Evolutionary conservation across 176 grass and related monocot species (phyloP).

Genomic region (Tillandsia leiboldiana): DNA sequence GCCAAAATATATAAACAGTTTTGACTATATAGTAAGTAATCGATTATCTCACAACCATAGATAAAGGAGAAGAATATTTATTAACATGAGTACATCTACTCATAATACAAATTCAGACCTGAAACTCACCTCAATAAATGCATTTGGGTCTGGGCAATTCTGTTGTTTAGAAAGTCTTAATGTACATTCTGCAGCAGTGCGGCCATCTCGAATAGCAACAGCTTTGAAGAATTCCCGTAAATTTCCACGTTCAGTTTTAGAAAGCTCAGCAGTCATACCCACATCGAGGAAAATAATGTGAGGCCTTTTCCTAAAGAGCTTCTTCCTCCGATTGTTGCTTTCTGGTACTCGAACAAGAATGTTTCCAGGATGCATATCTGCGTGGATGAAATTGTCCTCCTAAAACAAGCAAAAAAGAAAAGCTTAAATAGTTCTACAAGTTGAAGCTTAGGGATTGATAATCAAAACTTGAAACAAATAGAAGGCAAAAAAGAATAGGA

Average conservation of each 20-base stretch:
- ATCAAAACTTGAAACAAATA: too few relatives aligned
- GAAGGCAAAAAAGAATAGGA: too few relatives aligned
- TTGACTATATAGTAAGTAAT: too few relatives aligned
- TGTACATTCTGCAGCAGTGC: conserved; percentile 75
- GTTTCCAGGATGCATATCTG: conserved; percentile 96
- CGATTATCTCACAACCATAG: too few relatives aligned
- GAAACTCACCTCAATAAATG: conserved; percentile 61
- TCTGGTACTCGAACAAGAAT: conserved; percentile 78
- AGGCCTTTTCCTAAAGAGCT: conserved; percentile 65
- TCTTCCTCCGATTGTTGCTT: conserved; percentile 40
- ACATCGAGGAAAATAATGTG: conserved; percentile 93
- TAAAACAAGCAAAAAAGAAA: conserved; percentile 18
- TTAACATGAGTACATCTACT: neutral
- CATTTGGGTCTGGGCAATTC: conserved; percentile 70
- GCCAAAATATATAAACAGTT: too few relatives aligned
- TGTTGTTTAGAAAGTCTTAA: conserved; percentile 70
- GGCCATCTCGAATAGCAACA: conserved; percentile 74
- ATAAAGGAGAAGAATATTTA: too few relatives aligned
- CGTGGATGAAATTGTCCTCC: conserved; percentile 99
- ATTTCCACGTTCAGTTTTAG: conserved; percentile 64
- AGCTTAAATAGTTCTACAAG: neutral
- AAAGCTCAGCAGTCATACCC: conserved; percentile 92
- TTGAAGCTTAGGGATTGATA: neutral
- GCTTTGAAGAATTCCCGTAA: conserved; percentile 85
- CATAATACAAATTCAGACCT: neutral